phyloP scores from a whole-genome alignment of 148 eudicot species.

The Diospyros lotus region DNA sequence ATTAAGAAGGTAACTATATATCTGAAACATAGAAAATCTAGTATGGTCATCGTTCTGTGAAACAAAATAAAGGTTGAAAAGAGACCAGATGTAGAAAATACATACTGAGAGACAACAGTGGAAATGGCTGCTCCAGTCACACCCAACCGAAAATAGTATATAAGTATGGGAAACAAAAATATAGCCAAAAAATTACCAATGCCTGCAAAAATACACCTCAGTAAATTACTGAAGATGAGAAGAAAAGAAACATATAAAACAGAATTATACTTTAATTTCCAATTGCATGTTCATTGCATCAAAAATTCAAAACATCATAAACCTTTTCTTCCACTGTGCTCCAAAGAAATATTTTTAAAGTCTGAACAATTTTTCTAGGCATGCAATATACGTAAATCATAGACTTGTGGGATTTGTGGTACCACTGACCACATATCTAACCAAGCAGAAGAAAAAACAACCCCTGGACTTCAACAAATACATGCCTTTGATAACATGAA shows the following conservation, averaged over 20 bases:
- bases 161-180: slow-evolving; percentile 70
- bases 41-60: slow-evolving; percentile 8
- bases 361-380: too few species aligned
- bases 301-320: not conserved
- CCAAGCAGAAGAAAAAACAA: not conserved
- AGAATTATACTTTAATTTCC: not conserved
- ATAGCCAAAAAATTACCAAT: slow-evolving; percentile 71
- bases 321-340: not conserved
- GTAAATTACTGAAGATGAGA: slow-evolving; percentile 1
- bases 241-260: not conserved
- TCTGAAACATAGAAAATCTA: slow-evolving; percentile 30
- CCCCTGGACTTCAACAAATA: not conserved
- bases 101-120: slow-evolving; percentile 90
- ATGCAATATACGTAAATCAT: too few species aligned
- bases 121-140: slow-evolving; percentile 88
- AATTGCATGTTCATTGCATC: not conserved
- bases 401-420: not conserved
- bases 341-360: not conserved
- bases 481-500: not conserved
- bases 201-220: slow-evolving; percentile 45
- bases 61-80: not conserved
- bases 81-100: slow-evolving; percentile 13
- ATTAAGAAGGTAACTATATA: slow-evolving; percentile 66
- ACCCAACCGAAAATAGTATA: slow-evolving; percentile 66
- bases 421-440: not conserved